Evolutionary conservation across 345 rosid genomes (phyloP).

Genomic region (Salix koriyanagi): DNA sequence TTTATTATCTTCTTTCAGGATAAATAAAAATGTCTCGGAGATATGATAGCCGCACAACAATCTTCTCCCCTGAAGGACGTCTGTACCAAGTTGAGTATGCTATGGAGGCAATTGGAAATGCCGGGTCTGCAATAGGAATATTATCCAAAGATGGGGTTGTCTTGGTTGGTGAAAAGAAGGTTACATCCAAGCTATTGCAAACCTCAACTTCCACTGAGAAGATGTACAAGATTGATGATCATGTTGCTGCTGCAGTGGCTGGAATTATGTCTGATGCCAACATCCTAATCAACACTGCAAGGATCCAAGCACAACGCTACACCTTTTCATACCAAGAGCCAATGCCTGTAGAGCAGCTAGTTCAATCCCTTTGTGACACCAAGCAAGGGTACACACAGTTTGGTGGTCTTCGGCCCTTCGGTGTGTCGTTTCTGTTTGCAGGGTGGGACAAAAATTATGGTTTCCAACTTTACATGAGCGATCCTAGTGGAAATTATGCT

Average conservation of each 20-base stretch:
- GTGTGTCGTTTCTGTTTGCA: constrained; percentile 88
- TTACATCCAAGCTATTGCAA: constrained; percentile 90
- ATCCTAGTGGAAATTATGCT: constrained; percentile 90
- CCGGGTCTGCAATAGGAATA: constrained; percentile 89
- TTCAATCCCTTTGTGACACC: constrained; percentile 91
- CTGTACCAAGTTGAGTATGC: constrained; percentile 98
- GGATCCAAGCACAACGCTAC: constrained; percentile 93
- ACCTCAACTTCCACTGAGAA: constrained; percentile 86
- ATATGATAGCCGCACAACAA: constrained; percentile 97
- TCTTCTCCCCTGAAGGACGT: constrained; percentile 99
- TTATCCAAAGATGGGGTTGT: constrained; percentile 87
- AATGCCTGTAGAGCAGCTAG: constrained; percentile 95
- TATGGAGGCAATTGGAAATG: constrained; percentile 98
- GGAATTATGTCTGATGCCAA: constrained; percentile 99
- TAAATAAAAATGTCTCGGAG: constrained; percentile 70
- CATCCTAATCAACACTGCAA: constrained; percentile 85
- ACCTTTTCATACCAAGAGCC: constrained; percentile 89
- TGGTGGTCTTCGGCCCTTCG: constrained; percentile 95
- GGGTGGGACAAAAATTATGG: constrained; percentile 95
- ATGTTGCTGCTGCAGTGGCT: constrained; percentile 93
- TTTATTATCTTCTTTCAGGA: background rate
- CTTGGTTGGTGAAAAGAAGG: constrained; percentile 94
- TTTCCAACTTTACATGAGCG: constrained; percentile 92
- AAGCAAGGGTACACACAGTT: constrained; percentile 97
- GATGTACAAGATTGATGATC: constrained; percentile 98